phyloP scores from a whole-genome alignment of 768 basidiomycete species.

The Mycena latifolia region DNA sequence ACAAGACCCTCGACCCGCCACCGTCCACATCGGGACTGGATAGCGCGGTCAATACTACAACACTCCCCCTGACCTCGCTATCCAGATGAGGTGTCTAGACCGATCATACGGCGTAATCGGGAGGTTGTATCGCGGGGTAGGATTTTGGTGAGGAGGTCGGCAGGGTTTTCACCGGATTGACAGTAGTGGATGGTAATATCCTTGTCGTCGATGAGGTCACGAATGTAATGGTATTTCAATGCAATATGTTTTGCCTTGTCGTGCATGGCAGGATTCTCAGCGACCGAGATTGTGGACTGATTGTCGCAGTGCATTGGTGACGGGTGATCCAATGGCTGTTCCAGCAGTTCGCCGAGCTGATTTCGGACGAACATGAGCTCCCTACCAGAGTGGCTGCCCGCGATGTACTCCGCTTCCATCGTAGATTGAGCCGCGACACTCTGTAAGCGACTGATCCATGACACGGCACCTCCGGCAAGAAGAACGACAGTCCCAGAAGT shows the following conservation, averaged over 20 bases:
- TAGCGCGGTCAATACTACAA: too few species aligned
- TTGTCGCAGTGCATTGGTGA: slow-evolving; percentile 9
- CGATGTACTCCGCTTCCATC: slow-evolving; percentile 9
- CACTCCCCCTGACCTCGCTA: neutral
- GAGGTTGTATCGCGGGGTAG: neutral
- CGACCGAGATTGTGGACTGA: neutral
- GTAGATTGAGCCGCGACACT: neutral
- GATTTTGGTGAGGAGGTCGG: neutral
- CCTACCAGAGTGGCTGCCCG: neutral
- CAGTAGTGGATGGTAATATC: neutral
- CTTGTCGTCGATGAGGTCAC: neutral
- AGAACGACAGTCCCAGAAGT: slow-evolving; percentile 1
- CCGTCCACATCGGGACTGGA: too few species aligned
- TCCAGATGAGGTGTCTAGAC: neutral
- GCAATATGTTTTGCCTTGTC: slow-evolving; percentile 15
- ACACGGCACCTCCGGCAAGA: neutral
- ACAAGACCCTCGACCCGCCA: neutral
- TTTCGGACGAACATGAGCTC: slow-evolving; percentile 7
- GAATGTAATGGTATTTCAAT: slow-evolving; percentile 4
- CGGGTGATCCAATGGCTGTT: neutral
- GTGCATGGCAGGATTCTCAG: slow-evolving; percentile 5
- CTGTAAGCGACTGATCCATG: slow-evolving; percentile 4
- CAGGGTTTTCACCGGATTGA: neutral
- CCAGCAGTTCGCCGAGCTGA: neutral
- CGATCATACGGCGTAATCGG: neutral